Conservation (phyloP, 1,284 basidiomycete genomes). For the Puccinia coronata region DNA sequence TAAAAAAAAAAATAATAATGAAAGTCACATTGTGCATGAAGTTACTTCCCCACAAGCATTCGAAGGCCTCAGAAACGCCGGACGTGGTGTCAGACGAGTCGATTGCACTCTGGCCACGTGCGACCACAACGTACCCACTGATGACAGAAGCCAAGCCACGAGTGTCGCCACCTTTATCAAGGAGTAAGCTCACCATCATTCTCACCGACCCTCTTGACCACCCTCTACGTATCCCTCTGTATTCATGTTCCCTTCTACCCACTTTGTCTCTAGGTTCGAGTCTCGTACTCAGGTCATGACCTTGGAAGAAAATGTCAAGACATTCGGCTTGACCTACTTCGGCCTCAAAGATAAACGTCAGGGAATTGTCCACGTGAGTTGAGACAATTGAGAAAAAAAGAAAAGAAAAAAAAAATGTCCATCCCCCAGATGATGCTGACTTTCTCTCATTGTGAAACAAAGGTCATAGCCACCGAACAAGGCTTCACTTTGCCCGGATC, state of each 20-base stretch:
- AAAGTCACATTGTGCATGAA: constrained; percentile 88
- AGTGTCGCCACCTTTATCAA: constrained; percentile 46
- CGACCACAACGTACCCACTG: constrained; percentile 83
- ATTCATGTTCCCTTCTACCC: too few species aligned
- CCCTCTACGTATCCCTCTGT: background rate
- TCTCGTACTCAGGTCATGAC: constrained; percentile 87
- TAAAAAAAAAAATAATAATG: background rate
- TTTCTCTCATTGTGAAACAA: too few species aligned
- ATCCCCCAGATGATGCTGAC: too few species aligned
- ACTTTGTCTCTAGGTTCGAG: constrained; percentile 64
- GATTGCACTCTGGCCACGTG: constrained; percentile 94
- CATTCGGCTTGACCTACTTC: constrained; percentile 92
- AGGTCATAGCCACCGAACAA: constrained; percentile 89
- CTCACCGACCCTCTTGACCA: background rate
- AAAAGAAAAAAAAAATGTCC: too few species aligned
- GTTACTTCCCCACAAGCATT: constrained; percentile 96
- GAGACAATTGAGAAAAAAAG: background rate
- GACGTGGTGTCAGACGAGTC: constrained; percentile 77
- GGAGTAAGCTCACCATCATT: constrained; percentile 19
- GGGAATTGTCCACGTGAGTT: constrained; percentile 62
- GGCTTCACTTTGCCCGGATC: constrained; percentile 92
- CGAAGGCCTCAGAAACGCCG: constrained; percentile 82
- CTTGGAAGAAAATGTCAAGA: constrained; percentile 90
- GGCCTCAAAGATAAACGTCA: constrained; percentile 87
- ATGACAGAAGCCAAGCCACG: constrained; percentile 47